A percentile compares a stretch with the other conserved stretches of the same genome.
Conservation (phyloP, 805 yeast genomes). For the Suhomyces xylopsoci region DNA sequence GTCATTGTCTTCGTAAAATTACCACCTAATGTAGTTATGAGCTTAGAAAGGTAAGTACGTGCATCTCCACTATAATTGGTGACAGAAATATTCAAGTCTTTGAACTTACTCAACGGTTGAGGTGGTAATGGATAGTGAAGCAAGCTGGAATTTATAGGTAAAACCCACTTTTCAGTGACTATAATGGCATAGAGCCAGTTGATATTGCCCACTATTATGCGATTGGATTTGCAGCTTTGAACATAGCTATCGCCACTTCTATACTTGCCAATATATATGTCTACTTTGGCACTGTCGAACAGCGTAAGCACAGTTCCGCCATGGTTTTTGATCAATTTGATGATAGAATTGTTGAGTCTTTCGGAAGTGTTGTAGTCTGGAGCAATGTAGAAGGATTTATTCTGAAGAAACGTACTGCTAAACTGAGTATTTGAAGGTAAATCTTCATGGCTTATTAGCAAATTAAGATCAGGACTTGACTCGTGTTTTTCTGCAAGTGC, state of each 20-base stretch:
- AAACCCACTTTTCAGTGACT: conserved; percentile 49
- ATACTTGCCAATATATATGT: conserved; percentile 58
- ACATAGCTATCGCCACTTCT: conserved; percentile 57
- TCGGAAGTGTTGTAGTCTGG: conserved; percentile 55
- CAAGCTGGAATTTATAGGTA: conserved; percentile 52
- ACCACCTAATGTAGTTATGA: conserved; percentile 73
- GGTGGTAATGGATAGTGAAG: conserved; percentile 69
- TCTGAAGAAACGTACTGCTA: conserved; percentile 32
- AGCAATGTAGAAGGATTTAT: conserved; percentile 49
- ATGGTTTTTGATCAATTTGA: conserved; percentile 42
- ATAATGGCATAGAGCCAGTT: conserved; percentile 75
- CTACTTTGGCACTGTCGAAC: conserved; percentile 18
- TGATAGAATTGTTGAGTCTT: conserved; percentile 37
- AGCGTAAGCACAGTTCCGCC: conserved; percentile 51
- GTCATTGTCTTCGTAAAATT: conserved; percentile 65
- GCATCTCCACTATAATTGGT: conserved; percentile 88
- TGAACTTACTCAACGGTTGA: conserved; percentile 52
- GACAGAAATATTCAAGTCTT: conserved; percentile 55
- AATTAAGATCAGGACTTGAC: conserved; percentile 2
- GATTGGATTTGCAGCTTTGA: conserved; percentile 37
- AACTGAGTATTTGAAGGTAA: conserved; percentile 11
- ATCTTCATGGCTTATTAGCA: conserved; percentile 8
- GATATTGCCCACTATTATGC: conserved; percentile 58
- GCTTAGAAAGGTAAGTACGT: conserved; percentile 61
- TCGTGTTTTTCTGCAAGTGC: not conserved